Evolutionary conservation across 2,329 filamentous ascomycete genomes (phyloP), one percentile per base, ranked within the genome.

Genomic region (Teratosphaeria viscida): DNA sequence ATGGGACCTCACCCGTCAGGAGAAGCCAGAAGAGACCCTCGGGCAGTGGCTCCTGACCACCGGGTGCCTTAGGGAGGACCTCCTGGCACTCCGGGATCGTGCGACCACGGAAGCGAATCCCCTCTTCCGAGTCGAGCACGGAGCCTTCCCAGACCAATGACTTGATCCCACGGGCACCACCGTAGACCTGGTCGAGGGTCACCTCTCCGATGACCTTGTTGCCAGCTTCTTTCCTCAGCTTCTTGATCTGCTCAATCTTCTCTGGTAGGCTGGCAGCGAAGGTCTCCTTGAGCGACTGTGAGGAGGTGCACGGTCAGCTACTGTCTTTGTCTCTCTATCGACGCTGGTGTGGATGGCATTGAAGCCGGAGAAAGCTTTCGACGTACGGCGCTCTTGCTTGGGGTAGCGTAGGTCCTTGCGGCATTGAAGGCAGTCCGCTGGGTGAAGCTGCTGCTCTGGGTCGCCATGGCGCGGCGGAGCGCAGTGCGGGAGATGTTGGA

Each of bases 1-100:
- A 89, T 70, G 94, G 94, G 68, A 99, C 90, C 85, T 99, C 94
- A 70, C 94, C 94, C 66, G 94, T 99, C 78, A 99, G 79, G 75
- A 99, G 90, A 70, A 99, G 89, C 94, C 94, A 99, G 89, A 99
- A 99, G 76, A 99, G 91, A 85, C 92, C 86, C 85, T 99, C 94
- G 62, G 94, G 94, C 60, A 99, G 87, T 74, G 94, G 94, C 84
- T 99, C 92, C 77, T 91, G 85, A 81, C 94, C 94, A 73, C 94
- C 94, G 66, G 92, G 90, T 64, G 92, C 94, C 84, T 95, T 96
- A 78, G 94, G 94, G 61, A 99, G 90, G 72, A 96, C 81, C 79
- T 96, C 82, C 84, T 97, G 94, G 86, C 92, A 96, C 80, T 99
- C 94, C 71, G 94, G 94, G 72, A 99, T 99, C 68, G 94, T 99